phyloP scores from a whole-genome alignment of 768 basidiomycete species.

The Podaxis sp. region DNA sequence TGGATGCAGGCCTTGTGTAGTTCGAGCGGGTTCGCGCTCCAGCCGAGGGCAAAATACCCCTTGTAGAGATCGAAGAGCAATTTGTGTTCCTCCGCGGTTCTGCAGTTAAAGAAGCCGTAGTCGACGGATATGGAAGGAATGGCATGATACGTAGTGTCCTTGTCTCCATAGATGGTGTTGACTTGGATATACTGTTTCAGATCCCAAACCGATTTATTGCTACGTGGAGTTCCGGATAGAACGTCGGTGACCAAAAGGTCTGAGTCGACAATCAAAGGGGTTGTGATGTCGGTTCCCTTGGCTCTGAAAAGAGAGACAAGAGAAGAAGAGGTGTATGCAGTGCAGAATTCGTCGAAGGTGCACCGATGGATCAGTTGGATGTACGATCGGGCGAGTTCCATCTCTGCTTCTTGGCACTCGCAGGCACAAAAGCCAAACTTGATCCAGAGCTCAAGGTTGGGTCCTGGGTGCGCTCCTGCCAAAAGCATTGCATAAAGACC shows the following conservation, averaged over 20 bases:
- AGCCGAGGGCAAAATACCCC: constrained; percentile 22
- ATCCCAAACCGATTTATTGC: constrained; percentile 32
- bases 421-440: constrained; percentile 24
- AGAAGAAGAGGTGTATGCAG: constrained; percentile 22
- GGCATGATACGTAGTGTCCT: constrained; percentile 4
- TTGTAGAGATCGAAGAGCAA: constrained; percentile 31
- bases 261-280: constrained; percentile 10
- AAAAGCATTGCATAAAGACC: neutral
- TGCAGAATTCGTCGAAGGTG: constrained; percentile 34
- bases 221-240: constrained; percentile 18
- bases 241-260: constrained; percentile 22
- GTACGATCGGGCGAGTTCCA: constrained; percentile 20
- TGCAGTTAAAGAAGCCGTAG: constrained; percentile 37
- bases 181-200: constrained; percentile 29
- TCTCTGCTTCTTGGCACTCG: constrained; percentile 3
- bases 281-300: constrained; percentile 16
- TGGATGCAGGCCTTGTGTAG: constrained; percentile 34
- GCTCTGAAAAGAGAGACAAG: constrained; percentile 26
- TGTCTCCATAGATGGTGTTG: constrained; percentile 8
- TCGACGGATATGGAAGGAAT: constrained; percentile 21
- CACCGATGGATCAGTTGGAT: constrained; percentile 21
- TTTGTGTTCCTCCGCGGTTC: constrained; percentile 20
- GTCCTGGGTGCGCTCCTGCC: constrained; percentile 13
- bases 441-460: constrained; percentile 18
- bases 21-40: constrained; percentile 24